phyloP scores from a whole-genome alignment of 306 rosid genomes.

The Gastrolobium villosum region DNA sequence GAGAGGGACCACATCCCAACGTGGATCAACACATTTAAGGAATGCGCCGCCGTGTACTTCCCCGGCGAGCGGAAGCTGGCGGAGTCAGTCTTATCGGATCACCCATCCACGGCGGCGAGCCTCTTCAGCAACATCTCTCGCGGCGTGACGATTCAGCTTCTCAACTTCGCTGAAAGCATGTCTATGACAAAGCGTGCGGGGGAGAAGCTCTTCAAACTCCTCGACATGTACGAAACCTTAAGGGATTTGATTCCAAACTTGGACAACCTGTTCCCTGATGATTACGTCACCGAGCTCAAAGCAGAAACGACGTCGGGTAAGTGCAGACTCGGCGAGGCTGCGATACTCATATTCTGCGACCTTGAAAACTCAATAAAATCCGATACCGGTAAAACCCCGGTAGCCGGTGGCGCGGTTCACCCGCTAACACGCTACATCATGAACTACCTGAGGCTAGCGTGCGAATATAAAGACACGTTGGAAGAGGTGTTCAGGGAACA shows the following conservation, averaged over 20 bases:
- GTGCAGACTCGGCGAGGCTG: conserved; percentile 58
- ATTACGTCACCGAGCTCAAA: conserved; percentile 33
- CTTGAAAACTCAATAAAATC: conserved; percentile 59
- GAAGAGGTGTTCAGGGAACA: conserved; percentile 64
- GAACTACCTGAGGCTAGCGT: conserved; percentile 53
- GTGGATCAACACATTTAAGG: conserved; percentile 60
- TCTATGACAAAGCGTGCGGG: conserved; percentile 66
- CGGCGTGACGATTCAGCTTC: conserved; percentile 48
- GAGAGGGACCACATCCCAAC: conserved; percentile 61
- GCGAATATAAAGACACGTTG: conserved; percentile 61
- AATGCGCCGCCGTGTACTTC: conserved; percentile 50
- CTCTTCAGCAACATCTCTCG: conserved; percentile 50
- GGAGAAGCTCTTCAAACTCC: conserved; percentile 69
- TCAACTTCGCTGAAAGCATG: conserved; percentile 61
- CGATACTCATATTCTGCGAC: conserved; percentile 52
- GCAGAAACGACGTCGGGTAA: conserved; percentile 49
- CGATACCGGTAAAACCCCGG: conserved; percentile 47
- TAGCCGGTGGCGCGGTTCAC: conserved; percentile 59
- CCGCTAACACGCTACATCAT: conserved; percentile 58
- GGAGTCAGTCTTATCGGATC: conserved; percentile 40
- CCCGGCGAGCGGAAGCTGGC: conserved; percentile 53
- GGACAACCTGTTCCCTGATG: conserved; percentile 50
- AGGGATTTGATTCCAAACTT: conserved; percentile 50
- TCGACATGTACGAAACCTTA: conserved; percentile 71
- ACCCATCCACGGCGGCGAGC: not conserved